Evolutionary conservation across 441 rosid genomes (phyloP).

Genomic region (Adansonia gregorii): DNA sequence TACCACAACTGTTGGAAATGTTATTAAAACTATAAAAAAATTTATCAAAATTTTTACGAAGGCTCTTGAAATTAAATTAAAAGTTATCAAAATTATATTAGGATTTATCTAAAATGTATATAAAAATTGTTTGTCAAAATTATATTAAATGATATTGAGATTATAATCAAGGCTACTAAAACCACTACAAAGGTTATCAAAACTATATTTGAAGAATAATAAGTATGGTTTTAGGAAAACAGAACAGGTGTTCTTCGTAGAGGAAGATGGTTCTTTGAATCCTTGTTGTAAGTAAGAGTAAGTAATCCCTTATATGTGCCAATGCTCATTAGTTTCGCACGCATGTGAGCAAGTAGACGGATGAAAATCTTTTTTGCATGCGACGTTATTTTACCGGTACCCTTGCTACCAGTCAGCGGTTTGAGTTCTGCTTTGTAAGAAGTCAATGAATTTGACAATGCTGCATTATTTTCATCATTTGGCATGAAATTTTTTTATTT

Average conservation of each 20-base stretch:
- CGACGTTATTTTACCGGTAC: neutral
- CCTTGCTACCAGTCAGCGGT: no score
- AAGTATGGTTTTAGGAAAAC: neutral
- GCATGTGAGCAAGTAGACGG: neutral
- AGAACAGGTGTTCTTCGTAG: neutral
- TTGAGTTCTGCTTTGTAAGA: neutral
- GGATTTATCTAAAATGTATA: no score
- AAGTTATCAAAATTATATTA: no score
- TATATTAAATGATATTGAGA: no score
- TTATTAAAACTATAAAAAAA: no score
- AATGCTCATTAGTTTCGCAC: neutral
- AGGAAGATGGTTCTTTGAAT: neutral
- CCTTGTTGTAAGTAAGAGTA: neutral
- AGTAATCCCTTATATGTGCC: neutral
- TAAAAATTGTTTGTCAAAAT: no score
- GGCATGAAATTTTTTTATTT: neutral
- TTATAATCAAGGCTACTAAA: no score
- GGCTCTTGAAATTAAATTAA: no score
- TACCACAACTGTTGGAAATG: no score
- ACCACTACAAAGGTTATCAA: no score
- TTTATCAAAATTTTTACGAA: no score
- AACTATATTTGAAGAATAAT: no score
- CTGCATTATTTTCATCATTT: conserved; percentile 1
- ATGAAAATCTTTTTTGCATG: neutral
- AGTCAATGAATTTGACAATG: neutral